Evolutionary conservation across 495 filamentous ascomycete genomes (phyloP).

Genomic region (Thermochaetoides thermophila): DNA sequence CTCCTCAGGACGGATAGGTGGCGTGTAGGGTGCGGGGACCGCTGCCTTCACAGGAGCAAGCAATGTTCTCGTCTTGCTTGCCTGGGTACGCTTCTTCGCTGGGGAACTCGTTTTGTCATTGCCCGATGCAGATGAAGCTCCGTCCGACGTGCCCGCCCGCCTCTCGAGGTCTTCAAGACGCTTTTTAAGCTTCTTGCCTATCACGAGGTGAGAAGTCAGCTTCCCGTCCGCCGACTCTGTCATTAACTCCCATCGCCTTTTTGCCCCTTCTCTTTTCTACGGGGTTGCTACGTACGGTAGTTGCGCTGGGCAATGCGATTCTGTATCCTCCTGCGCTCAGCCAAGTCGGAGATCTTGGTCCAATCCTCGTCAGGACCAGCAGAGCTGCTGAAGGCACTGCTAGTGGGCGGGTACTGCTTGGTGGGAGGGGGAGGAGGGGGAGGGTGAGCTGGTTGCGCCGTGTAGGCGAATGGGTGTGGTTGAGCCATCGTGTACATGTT

Average conservation of each 20-base stretch:
- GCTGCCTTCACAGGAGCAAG: conserved; percentile 23
- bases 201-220: conserved; percentile 7
- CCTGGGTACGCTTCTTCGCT: conserved; percentile 20
- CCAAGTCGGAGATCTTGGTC: conserved; percentile 97
- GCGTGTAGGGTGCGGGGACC: conserved; percentile 45
- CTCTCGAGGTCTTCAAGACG: conserved; percentile 92
- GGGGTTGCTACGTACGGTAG: conserved; percentile 62
- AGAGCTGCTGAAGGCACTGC: conserved; percentile 90
- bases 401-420: conserved; percentile 62
- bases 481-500: conserved; percentile 33
- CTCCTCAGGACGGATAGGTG: conserved; percentile 38
- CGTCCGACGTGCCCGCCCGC: conserved; percentile 70
- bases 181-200: conserved; percentile 98
- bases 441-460: conserved; percentile 19
- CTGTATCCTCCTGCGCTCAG: conserved; percentile 87
- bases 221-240: too few relatives aligned
- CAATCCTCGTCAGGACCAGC: conserved; percentile 97
- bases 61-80: conserved; percentile 27
- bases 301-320: conserved; percentile 97
- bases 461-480: conserved; percentile 29
- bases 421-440: conserved; percentile 30
- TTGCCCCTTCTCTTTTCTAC: not conserved
- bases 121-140: conserved; percentile 35
- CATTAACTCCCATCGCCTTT: not conserved
- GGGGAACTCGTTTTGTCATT: conserved; percentile 31